These are phyloP conservation scores for Eleusine coracana DNA, from an alignment of 176 grass and related monocot genomes.

Conservation along the genomic window DNA sequence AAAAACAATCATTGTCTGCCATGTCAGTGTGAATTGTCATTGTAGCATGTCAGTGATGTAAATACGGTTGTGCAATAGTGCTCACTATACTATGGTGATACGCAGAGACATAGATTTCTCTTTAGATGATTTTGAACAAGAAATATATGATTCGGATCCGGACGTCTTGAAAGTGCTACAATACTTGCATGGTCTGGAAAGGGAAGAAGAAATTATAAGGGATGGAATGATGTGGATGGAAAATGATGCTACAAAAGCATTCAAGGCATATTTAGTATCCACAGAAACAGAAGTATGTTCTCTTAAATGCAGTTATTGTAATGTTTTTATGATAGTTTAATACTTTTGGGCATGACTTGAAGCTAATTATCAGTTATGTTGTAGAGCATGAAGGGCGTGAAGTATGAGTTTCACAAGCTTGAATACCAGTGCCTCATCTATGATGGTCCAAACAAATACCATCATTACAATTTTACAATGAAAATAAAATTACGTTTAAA, in stretches of 20 bases:
- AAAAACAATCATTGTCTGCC: neutral
- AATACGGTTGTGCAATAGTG: neutral
- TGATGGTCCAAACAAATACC: neutral
- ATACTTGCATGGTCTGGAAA: neutral
- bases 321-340: neutral
- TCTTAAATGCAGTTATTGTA: neutral
- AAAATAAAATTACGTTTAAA: neutral
- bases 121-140: neutral
- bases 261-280: neutral
- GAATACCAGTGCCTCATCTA: slow-evolving; percentile 8
- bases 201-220: neutral
- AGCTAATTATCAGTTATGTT: neutral
- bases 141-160: neutral
- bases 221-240: slow-evolving; percentile 27
- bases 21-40: neutral
- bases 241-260: slow-evolving; percentile 8
- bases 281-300: neutral
- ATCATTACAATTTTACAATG: slow-evolving; percentile 29
- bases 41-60: too few relatives aligned
- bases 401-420: slow-evolving; percentile 28
- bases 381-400: neutral
- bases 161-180: neutral
- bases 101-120: neutral
- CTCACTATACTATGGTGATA: neutral
- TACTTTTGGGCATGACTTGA: neutral